Percentiles rank a stretch among this genome's conserved stretches.
Conservation (phyloP, 768 basidiomycete species). For the Aureoboletus auriporus region DNA sequence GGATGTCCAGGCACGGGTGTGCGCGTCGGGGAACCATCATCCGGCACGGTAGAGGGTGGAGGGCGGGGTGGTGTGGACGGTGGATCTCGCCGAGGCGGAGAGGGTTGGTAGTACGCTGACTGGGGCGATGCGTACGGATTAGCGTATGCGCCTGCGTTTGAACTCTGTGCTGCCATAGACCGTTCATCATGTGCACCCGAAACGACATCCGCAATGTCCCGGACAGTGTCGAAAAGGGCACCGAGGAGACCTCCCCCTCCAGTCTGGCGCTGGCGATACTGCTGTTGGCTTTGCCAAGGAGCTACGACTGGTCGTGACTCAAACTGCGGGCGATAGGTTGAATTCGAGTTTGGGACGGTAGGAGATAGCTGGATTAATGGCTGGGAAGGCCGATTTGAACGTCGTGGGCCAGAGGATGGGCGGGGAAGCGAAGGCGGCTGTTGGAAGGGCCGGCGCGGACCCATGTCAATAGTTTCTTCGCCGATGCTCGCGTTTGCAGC, state of each 20-base stretch:
- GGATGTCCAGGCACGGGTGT: slow-evolving; percentile 65
- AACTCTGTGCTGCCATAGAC: slow-evolving; percentile 5
- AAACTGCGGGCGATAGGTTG: neutral
- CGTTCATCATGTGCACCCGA: slow-evolving; percentile 23
- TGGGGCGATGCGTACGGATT: slow-evolving; percentile 11
- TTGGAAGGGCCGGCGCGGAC: slow-evolving; percentile 64
- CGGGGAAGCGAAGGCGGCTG: slow-evolving; percentile 24
- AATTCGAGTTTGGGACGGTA: neutral
- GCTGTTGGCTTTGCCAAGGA: slow-evolving; percentile 20
- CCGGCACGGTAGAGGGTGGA: slow-evolving; percentile 23
- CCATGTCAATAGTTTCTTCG: slow-evolving; percentile 59
- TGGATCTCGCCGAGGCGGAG: neutral
- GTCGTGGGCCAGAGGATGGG: neutral
- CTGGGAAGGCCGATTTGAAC: neutral
- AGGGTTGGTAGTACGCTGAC: neutral
- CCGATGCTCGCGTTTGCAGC: slow-evolving; percentile 49
- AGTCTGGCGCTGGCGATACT: slow-evolving; percentile 14
- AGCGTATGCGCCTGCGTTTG: slow-evolving; percentile 21
- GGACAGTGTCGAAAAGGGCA: slow-evolving; percentile 22
- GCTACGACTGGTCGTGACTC: neutral
- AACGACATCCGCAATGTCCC: slow-evolving; percentile 27
- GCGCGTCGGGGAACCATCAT: slow-evolving; percentile 62
- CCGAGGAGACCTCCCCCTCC: slow-evolving; percentile 26
- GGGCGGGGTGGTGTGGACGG: slow-evolving; percentile 2
- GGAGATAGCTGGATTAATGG: too few species aligned